Conservation (phyloP, 164 flowering plant species). For the Liriodendron chinense region DNA sequence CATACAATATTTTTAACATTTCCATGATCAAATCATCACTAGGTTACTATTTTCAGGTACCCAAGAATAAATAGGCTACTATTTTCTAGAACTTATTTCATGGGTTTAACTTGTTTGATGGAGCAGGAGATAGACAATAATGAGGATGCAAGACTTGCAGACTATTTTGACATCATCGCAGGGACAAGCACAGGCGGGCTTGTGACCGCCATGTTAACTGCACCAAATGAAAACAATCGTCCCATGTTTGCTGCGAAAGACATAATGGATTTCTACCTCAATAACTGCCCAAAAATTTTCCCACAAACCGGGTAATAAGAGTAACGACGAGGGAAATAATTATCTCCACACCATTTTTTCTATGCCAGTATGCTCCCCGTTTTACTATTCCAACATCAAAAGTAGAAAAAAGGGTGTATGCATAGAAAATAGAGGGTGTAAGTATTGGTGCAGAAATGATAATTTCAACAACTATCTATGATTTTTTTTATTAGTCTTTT, state of each 20-base stretch:
- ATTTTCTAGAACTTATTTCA: neutral
- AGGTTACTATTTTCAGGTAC: neutral
- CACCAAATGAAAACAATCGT: conserved; percentile 30
- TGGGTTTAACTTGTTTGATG: neutral
- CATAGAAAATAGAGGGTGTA: too few species aligned
- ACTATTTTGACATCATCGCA: conserved; percentile 42
- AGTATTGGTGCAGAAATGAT: too few species aligned
- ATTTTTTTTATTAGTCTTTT: too few species aligned
- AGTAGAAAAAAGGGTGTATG: too few species aligned
- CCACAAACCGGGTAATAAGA: conserved; percentile 23
- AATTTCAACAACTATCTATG: too few species aligned
- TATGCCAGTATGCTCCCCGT: too few species aligned
- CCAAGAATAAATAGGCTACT: neutral
- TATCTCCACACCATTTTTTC: too few species aligned
- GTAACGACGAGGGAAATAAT: neutral
- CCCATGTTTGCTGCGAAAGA: conserved; percentile 41
- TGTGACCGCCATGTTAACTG: conserved; percentile 41
- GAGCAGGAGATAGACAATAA: conserved; percentile 26
- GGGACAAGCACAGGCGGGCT: conserved; percentile 53
- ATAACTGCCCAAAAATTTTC: conserved; percentile 33
- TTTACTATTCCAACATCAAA: too few species aligned
- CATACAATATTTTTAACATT: too few species aligned
- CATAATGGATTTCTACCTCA: conserved; percentile 25
- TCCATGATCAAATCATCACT: too few species aligned
- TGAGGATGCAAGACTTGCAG: conserved; percentile 32